A percentile compares a stretch with the other conserved stretches of the same genome.
phyloP scores from a whole-genome alignment of 257 asterid genomes.

The Penstemon eatonii region DNA sequence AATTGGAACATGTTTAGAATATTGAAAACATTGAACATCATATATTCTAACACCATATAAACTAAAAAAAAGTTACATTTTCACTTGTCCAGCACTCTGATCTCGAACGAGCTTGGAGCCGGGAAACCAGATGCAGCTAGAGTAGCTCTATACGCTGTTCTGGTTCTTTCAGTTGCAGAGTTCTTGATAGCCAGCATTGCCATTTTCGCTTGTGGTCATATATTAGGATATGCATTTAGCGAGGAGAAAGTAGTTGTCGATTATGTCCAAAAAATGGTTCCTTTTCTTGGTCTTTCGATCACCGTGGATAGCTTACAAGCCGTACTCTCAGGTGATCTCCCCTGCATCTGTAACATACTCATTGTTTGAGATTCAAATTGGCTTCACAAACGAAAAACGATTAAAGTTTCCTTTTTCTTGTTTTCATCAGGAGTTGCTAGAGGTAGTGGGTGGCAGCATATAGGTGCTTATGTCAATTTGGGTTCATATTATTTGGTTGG shows the following conservation, averaged over 20 bases:
- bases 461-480: slow-evolving; percentile 82
- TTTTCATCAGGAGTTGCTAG: slow-evolving; percentile 67
- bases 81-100: slow-evolving; percentile 50
- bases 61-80: background rate
- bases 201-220: slow-evolving; percentile 36
- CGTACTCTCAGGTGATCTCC: slow-evolving; percentile 52
- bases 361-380: background rate
- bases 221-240: slow-evolving; percentile 62
- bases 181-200: slow-evolving; percentile 43
- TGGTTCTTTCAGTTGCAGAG: slow-evolving; percentile 50
- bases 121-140: slow-evolving; percentile 61
- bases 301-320: slow-evolving; percentile 63
- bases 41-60: background rate
- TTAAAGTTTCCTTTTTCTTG: background rate
- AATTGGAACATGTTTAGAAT: too few species aligned
- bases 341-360: background rate
- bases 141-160: slow-evolving; percentile 43
- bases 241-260: slow-evolving; percentile 50
- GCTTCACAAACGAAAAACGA: too few species aligned
- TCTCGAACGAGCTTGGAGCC: slow-evolving; percentile 79
- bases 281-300: slow-evolving; percentile 58
- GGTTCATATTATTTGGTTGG: slow-evolving; percentile 80
- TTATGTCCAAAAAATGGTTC: slow-evolving; percentile 60
- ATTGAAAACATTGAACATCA: background rate
- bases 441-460: slow-evolving; percentile 87